A percentile compares a stretch with the other conserved stretches of the same genome.
phyloP scores from a whole-genome alignment of 192 early-diverging fungal species.

The Diversispora epigaea region DNA sequence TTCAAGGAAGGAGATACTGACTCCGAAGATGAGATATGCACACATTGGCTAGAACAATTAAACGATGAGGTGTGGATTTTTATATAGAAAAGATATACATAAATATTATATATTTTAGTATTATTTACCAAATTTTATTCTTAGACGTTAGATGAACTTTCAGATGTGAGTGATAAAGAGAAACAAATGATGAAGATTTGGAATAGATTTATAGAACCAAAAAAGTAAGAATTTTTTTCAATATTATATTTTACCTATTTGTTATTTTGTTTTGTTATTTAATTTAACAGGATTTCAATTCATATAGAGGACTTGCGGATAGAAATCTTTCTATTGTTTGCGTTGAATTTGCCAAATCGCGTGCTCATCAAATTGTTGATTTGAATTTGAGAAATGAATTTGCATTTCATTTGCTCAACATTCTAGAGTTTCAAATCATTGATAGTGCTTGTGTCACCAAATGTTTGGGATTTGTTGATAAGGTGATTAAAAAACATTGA shows the following conservation, averaged over 20 bases:
- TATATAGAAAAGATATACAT: background rate
- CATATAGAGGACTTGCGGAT: constrained; percentile 28
- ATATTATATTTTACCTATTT: background rate
- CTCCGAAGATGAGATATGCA: constrained; percentile 29
- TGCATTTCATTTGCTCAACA: constrained; percentile 22
- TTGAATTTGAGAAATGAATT: constrained; percentile 28
- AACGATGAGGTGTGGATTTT: constrained; percentile 21
- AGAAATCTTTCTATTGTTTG: constrained; percentile 25
- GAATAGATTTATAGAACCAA: constrained; percentile 25
- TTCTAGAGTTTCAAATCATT: constrained; percentile 15
- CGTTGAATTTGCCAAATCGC: constrained; percentile 25
- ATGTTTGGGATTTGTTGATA: constrained; percentile 30
- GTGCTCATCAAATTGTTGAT: background rate
- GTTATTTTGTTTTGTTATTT: background rate
- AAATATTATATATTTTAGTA: background rate
- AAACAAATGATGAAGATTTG: constrained; percentile 31
- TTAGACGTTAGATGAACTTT: constrained; percentile 23
- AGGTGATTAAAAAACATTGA: background rate
- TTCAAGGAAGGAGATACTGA: constrained; percentile 20
- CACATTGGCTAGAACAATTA: constrained; percentile 28
- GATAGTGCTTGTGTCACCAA: constrained; percentile 17
- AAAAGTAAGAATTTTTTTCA: constrained; percentile 2
- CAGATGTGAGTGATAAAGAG: constrained; percentile 18
- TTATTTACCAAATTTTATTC: background rate
- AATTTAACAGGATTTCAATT: background rate